These are phyloP conservation scores for Mycena sanguinolenta DNA, from an alignment of 768 basidiomycete species.

Conservation along the genomic window DNA sequence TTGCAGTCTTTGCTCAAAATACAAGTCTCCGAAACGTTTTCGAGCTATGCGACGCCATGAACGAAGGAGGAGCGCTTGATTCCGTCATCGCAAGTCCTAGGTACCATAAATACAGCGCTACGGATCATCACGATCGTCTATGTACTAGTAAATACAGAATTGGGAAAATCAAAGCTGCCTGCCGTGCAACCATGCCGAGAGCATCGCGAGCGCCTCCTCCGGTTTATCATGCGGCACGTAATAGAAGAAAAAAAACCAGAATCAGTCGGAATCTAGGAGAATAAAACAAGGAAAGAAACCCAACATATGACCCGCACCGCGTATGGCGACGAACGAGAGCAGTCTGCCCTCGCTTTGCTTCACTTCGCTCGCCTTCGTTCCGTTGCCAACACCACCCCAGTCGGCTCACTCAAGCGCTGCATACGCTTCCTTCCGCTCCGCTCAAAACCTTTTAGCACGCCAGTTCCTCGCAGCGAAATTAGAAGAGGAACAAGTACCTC, in stretches of 20 bases:
- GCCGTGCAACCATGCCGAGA: constrained; percentile 72
- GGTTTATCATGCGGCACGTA: constrained; percentile 81
- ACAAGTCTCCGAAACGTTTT: too few relatives aligned
- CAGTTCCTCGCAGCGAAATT: too few relatives aligned
- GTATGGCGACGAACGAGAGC: constrained; percentile 63
- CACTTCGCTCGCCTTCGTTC: constrained; percentile 60
- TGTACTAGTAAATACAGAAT: too few relatives aligned
- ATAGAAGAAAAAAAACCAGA: constrained; percentile 39
- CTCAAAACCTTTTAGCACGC: background rate
- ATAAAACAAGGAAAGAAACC: constrained; percentile 45
- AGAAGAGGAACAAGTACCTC: constrained; percentile 42
- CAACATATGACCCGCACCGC: constrained; percentile 70
- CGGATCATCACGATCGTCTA: too few relatives aligned
- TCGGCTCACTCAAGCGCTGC: constrained; percentile 61
- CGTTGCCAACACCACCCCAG: constrained; percentile 66
- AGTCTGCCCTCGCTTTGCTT: constrained; percentile 46
- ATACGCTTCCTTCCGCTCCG: constrained; percentile 75
- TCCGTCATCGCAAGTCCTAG: too few relatives aligned
- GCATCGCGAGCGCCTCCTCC: constrained; percentile 70
- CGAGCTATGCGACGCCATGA: too few relatives aligned
- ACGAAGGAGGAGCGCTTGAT: too few relatives aligned
- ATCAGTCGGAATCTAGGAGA: constrained; percentile 33
- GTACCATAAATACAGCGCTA: too few relatives aligned
- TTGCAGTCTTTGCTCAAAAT: too few relatives aligned
- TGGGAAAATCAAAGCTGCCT: constrained; percentile 50